These are phyloP conservation scores for Candida insectorum DNA, from an alignment of 805 yeast genomes.

Conservation along the genomic window DNA sequence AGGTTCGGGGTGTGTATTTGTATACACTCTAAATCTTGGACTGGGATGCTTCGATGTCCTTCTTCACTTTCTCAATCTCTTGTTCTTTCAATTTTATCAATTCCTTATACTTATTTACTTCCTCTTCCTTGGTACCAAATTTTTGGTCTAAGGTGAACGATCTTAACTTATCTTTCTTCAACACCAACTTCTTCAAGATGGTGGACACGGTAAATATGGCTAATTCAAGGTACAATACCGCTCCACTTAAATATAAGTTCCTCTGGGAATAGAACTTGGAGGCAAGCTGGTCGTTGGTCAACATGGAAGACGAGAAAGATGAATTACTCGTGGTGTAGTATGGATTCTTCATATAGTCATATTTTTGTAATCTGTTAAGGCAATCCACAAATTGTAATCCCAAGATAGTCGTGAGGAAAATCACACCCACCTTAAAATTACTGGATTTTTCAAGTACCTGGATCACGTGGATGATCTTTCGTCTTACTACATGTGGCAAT, in stretches of 20 bases:
- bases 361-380: constrained; percentile 37
- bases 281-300: constrained; percentile 52
- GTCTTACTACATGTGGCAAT: constrained; percentile 48
- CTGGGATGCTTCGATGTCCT: constrained; percentile 49
- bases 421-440: constrained; percentile 44
- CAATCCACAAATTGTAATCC: constrained; percentile 54
- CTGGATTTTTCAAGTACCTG: constrained; percentile 28
- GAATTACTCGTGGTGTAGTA: constrained; percentile 12
- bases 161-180: constrained; percentile 33
- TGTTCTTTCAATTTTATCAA: constrained; percentile 37
- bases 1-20: too few relatives aligned
- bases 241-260: constrained; percentile 61
- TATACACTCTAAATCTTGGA: not conserved
- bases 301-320: constrained; percentile 12
- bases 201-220: constrained; percentile 54
- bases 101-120: constrained; percentile 31
- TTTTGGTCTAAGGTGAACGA: constrained; percentile 8
- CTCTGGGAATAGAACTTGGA: constrained; percentile 62
- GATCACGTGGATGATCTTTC: constrained; percentile 36
- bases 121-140: constrained; percentile 19
- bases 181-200: constrained; percentile 50
- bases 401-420: constrained; percentile 41
- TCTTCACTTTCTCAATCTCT: constrained; percentile 46
- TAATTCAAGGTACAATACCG: constrained; percentile 52
- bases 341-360: constrained; percentile 18